These are phyloP conservation scores for Colletotrichum camelliae DNA, from an alignment of 2,329 filamentous ascomycete genomes.

Conservation along the genomic window DNA sequence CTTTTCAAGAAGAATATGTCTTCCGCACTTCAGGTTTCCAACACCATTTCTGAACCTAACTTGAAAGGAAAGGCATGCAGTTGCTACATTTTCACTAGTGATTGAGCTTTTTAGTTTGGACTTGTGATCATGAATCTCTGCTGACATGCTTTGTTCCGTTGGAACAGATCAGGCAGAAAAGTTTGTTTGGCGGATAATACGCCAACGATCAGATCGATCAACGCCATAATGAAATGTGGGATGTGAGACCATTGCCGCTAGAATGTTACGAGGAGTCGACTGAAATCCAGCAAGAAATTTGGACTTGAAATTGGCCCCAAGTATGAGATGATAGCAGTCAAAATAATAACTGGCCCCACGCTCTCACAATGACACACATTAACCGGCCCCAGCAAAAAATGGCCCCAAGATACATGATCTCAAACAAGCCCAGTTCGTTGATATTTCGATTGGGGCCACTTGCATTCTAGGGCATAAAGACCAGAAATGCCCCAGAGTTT, in stretches of 20 bases:
- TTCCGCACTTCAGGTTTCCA: accelerated
- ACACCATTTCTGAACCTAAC: neutral
- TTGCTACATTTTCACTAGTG: accelerated
- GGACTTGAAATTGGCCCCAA: neutral
- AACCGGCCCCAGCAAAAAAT: neutral
- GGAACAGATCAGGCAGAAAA: neutral
- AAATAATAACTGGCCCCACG: neutral
- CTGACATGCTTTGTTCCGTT: neutral
- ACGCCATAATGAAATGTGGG: neutral
- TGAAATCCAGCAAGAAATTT: neutral
- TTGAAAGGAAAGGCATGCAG: accelerated
- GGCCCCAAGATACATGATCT: neutral
- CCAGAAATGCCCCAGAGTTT: neutral
- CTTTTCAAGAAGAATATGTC: neutral
- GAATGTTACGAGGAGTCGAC: neutral
- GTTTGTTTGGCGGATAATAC: neutral
- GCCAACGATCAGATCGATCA: neutral
- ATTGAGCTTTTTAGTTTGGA: neutral
- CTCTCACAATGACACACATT: neutral
- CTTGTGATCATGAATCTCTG: neutral
- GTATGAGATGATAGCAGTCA: neutral
- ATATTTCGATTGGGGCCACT: neutral
- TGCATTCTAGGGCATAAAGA: neutral
- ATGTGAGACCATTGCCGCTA: neutral
- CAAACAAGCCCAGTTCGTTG: neutral